Percentiles rank a stretch among this genome's conserved stretches.
Evolutionary conservation across 2,329 filamentous ascomycete species (phyloP).

Genomic region (Ophiostoma sp.): DNA sequence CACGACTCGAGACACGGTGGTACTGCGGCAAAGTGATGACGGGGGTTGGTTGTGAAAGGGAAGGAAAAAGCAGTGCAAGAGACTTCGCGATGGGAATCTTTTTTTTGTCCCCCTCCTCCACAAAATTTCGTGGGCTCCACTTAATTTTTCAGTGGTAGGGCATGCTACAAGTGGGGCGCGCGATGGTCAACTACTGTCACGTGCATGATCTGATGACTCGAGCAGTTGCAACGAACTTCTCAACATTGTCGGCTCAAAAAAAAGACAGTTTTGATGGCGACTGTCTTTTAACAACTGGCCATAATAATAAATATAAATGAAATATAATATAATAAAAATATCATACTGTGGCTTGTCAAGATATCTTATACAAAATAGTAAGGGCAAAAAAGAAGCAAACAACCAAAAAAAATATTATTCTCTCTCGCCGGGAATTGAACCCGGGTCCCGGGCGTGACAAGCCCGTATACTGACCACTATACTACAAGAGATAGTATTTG

Average conservation of each 20-base stretch:
- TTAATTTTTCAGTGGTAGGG: conserved; percentile 16
- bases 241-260: neutral
- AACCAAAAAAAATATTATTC: neutral
- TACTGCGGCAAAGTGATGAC: conserved; percentile 34
- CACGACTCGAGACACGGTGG: conserved; percentile 32
- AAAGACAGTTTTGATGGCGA: too few species aligned
- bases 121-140: conserved; percentile 18
- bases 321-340: too few species aligned
- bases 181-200: neutral
- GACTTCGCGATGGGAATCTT: conserved; percentile 4
- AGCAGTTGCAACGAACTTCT: too few species aligned
- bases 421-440: conserved; percentile 11
- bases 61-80: neutral
- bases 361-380: too few species aligned
- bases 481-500: conserved; percentile 28
- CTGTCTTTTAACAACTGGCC: too few species aligned
- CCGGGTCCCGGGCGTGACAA: neutral
- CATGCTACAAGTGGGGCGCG: neutral
- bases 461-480: conserved; percentile 26
- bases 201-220: neutral
- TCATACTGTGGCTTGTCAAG: too few species aligned
- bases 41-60: conserved; percentile 3
- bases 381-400: neutral
- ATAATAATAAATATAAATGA: too few species aligned
- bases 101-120: neutral